phyloP scores from a whole-genome alignment of 2,329 filamentous ascomycete genomes.

The Fusarium sp. region DNA sequence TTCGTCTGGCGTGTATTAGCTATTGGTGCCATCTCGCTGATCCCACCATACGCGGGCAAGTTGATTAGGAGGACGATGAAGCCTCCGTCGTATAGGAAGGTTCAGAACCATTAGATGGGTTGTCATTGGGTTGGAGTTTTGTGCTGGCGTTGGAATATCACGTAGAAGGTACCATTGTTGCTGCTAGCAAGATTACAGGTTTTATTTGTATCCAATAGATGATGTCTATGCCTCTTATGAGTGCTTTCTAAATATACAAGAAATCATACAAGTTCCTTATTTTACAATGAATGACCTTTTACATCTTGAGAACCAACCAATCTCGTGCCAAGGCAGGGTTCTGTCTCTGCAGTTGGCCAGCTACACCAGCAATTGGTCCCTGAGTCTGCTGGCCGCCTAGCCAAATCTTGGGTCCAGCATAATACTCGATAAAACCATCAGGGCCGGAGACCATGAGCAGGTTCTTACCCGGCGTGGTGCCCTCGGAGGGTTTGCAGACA shows the following conservation, averaged over 20 bases:
- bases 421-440: slow-evolving; percentile 87
- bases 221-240: slow-evolving; percentile 29
- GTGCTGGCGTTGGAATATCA: slow-evolving; percentile 41
- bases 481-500: slow-evolving; percentile 45
- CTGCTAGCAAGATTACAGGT: slow-evolving; percentile 27
- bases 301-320: slow-evolving; percentile 70
- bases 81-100: slow-evolving; percentile 95
- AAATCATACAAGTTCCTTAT: slow-evolving; percentile 13
- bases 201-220: slow-evolving; percentile 35
- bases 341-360: slow-evolving; percentile 71
- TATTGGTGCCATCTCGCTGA: slow-evolving; percentile 83
- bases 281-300: slow-evolving; percentile 17
- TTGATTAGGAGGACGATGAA: slow-evolving; percentile 86
- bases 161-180: slow-evolving; percentile 36
- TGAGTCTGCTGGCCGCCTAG: slow-evolving; percentile 79
- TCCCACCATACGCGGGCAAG: slow-evolving; percentile 91
- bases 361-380: slow-evolving; percentile 78
- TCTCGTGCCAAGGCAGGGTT: slow-evolving; percentile 54
- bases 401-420: slow-evolving; percentile 86
- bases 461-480: slow-evolving; percentile 63
- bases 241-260: slow-evolving; percentile 9
- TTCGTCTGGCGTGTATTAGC: slow-evolving; percentile 92
- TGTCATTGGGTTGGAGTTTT: slow-evolving; percentile 26
- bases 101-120: slow-evolving; percentile 73
- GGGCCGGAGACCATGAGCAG: slow-evolving; percentile 91